phyloP scores from a whole-genome alignment of 192 early-diverging fungal species.

The Coemansia guatemalensis region DNA sequence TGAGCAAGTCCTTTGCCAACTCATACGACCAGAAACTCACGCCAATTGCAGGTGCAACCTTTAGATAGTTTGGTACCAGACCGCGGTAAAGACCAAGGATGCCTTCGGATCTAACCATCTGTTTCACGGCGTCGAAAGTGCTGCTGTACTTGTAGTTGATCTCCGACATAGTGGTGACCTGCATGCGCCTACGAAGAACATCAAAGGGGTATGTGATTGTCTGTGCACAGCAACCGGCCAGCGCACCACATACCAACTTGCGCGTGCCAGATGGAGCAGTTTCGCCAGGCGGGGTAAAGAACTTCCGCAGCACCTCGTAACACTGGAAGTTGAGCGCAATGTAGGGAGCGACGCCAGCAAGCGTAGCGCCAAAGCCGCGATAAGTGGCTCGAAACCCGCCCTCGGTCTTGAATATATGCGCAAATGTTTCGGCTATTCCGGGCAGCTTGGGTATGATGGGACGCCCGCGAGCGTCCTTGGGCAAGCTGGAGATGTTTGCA shows the following conservation, averaged over 20 bases:
- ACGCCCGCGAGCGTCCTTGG: constrained; percentile 48
- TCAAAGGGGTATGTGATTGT: constrained; percentile 82
- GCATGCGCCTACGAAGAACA: constrained; percentile 75
- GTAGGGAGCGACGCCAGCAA: constrained; percentile 76
- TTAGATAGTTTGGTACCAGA: constrained; percentile 79
- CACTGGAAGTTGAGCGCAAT: constrained; percentile 81
- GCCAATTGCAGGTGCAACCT: constrained; percentile 81
- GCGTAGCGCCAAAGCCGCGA: constrained; percentile 70
- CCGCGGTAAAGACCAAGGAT: constrained; percentile 71
- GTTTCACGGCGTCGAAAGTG: constrained; percentile 67
- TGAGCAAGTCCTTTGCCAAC: constrained; percentile 67
- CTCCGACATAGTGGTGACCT: constrained; percentile 70
- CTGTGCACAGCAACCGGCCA: constrained; percentile 78
- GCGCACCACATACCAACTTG: constrained; percentile 71
- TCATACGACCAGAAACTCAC: constrained; percentile 85
- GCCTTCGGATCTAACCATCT: constrained; percentile 69
- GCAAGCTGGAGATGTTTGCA: constrained; percentile 41
- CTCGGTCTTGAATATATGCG: constrained; percentile 64
- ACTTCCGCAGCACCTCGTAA: constrained; percentile 73
- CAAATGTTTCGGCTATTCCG: constrained; percentile 69
- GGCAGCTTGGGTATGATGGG: constrained; percentile 62
- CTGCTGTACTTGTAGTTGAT: constrained; percentile 70
- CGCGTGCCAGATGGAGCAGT: constrained; percentile 58
- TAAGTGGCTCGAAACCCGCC: constrained; percentile 74
- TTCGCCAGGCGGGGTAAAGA: constrained; percentile 64